A percentile compares a stretch with the other conserved stretches of the same genome.
Evolutionary conservation across 257 asterid genomes (phyloP).

Genomic region (Thymus mandschuricus): DNA sequence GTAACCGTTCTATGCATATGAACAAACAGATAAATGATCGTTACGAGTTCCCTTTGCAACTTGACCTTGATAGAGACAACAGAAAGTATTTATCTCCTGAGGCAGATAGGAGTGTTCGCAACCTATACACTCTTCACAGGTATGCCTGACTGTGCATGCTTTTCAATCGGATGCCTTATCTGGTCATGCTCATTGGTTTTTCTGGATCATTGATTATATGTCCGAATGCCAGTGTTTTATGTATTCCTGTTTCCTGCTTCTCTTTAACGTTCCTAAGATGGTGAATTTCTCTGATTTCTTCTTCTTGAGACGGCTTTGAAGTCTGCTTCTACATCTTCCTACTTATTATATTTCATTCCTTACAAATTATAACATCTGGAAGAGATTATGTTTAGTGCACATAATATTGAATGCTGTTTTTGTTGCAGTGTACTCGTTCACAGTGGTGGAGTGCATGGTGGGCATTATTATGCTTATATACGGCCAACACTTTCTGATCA

Average conservation of each 20-base stretch:
- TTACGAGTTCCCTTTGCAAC: conserved; percentile 91
- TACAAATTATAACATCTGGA: conserved; percentile 13
- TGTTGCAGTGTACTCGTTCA: conserved; percentile 58
- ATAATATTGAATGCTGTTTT: conserved; percentile 28
- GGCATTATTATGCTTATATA: conserved; percentile 62
- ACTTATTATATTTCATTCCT: background rate
- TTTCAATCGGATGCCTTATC: conserved; percentile 26
- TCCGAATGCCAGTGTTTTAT: background rate
- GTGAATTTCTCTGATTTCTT: background rate
- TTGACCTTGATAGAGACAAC: conserved; percentile 86
- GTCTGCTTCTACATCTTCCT: too few species aligned
- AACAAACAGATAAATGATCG: conserved; percentile 80
- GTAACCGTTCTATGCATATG: conserved; percentile 14
- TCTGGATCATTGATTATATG: conserved; percentile 7
- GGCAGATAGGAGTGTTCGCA: conserved; percentile 78
- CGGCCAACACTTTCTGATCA: conserved; percentile 64
- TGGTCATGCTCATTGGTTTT: conserved; percentile 10
- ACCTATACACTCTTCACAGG: conserved; percentile 92
- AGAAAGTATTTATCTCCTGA: conserved; percentile 87
- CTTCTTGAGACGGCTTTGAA: too few species aligned
- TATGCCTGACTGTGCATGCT: conserved; percentile 32
- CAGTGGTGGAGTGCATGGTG: conserved; percentile 70
- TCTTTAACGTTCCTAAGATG: conserved; percentile 18
- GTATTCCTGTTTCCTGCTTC: conserved; percentile 16
- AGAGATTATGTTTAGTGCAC: background rate